Conservation (phyloP, 345 rosid species). For the Tarenaya hassleriana region DNA sequence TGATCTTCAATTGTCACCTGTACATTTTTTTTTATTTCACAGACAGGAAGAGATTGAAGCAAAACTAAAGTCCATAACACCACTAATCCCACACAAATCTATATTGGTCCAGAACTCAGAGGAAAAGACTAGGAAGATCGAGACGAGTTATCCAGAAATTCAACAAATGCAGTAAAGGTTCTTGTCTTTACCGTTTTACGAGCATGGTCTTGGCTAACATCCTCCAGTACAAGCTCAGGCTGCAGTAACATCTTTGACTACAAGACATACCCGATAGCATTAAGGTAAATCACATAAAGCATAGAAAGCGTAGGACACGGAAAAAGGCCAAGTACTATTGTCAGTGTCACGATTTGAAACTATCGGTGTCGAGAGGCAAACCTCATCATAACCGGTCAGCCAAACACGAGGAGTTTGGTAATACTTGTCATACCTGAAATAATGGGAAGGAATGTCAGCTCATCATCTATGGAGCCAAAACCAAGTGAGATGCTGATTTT, state of each 20-base stretch:
- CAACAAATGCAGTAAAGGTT: neutral
- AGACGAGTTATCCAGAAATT: neutral
- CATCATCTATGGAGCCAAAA: neutral
- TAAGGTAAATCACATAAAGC: slow-evolving; percentile 3
- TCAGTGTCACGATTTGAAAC: no score
- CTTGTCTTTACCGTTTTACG: slow-evolving; percentile 26
- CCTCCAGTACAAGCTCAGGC: slow-evolving; percentile 85
- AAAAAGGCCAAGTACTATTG: neutral
- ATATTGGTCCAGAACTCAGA: slow-evolving; percentile 12
- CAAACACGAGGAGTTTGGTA: slow-evolving; percentile 96
- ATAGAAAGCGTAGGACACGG: neutral
- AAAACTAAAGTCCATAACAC: neutral
- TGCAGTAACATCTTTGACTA: slow-evolving; percentile 86
- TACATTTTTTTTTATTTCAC: neutral
- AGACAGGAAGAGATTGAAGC: neutral
- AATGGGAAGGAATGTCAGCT: slow-evolving; percentile 1
- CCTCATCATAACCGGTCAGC: slow-evolving; percentile 98
- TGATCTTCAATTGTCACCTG: slow-evolving; percentile 98
- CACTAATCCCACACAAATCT: neutral
- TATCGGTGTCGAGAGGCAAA: slow-evolving; percentile 21
- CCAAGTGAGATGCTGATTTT: neutral
- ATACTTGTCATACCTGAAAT: slow-evolving; percentile 73
- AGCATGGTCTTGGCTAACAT: slow-evolving; percentile 94
- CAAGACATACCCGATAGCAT: slow-evolving; percentile 17
- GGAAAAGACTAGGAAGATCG: neutral